Evolutionary conservation across 1,139 yeast species (phyloP).

Genomic region (Diutina siamensis): DNA sequence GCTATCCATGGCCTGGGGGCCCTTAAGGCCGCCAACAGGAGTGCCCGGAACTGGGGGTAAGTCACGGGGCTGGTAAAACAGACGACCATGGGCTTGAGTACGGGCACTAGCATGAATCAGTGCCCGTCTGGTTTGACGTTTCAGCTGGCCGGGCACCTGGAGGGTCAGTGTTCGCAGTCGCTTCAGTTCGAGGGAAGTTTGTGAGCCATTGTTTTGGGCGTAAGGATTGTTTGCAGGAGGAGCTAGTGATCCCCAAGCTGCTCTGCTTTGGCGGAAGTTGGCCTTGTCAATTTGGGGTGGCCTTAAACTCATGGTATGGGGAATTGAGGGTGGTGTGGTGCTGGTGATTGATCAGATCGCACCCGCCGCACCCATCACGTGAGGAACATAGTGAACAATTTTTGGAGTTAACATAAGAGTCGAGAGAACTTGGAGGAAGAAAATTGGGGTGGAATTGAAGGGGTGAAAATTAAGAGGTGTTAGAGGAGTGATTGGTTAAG

Average conservation of each 20-base stretch:
- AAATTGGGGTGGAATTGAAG: too few species aligned
- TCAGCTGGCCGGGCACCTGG: background rate
- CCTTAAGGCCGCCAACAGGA: background rate
- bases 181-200: conserved; percentile 1
- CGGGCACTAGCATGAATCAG: conserved; percentile 4
- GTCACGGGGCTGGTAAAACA: background rate
- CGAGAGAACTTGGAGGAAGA: too few species aligned
- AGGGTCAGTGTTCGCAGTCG: conserved; percentile 3
- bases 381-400: too few species aligned
- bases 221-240: background rate
- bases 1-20: background rate
- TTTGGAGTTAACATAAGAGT: too few species aligned
- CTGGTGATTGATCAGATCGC: background rate
- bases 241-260: conserved; percentile 3
- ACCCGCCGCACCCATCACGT: background rate
- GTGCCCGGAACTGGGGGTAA: conserved; percentile 1
- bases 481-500: too few species aligned
- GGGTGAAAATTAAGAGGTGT: too few species aligned
- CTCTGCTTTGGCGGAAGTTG: conserved; percentile 1
- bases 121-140: background rate
- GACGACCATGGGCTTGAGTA: conserved; percentile 1
- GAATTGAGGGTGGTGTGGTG: background rate
- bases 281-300: conserved; percentile 1
- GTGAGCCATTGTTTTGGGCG: background rate
- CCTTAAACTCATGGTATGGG: background rate